Conservation (phyloP, 352 stramenopile species). For the Aphanomyces astaci region DNA sequence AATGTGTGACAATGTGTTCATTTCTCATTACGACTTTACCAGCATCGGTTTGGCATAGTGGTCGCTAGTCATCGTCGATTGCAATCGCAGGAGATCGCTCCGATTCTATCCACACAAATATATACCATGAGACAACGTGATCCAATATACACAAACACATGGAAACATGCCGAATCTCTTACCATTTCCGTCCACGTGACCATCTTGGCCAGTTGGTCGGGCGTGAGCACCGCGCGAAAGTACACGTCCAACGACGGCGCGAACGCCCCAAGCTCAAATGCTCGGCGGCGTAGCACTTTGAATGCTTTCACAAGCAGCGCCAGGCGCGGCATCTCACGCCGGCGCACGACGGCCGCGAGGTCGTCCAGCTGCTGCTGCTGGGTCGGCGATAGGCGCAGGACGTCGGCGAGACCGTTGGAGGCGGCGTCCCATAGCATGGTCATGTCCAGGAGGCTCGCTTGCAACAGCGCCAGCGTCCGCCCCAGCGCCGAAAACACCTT, state of each 20-base stretch:
- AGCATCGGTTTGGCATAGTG: not conserved
- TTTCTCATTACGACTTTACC: no score
- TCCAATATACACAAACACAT: not conserved
- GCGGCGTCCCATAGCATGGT: conserved; percentile 42
- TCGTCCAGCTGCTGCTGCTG: conserved; percentile 61
- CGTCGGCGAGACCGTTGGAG: conserved; percentile 1
- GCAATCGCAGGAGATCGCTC: conserved; percentile 6
- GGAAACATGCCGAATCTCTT: no score
- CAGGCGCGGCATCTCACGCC: conserved; percentile 48
- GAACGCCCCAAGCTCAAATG: conserved; percentile 54
- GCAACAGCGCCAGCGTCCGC: conserved; percentile 44
- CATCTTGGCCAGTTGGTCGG: conserved; percentile 64
- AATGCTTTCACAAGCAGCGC: conserved; percentile 77
- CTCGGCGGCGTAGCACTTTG: conserved; percentile 56
- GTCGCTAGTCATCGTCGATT: not conserved
- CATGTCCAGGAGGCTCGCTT: conserved; percentile 48
- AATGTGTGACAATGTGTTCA: no score
- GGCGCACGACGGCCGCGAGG: conserved; percentile 53
- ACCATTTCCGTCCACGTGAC: conserved; percentile 66
- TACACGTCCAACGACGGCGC: conserved; percentile 57
- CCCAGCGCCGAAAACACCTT: conserved; percentile 61
- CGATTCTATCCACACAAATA: conserved; percentile 10
- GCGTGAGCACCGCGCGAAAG: conserved; percentile 55
- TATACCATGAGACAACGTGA: not conserved
- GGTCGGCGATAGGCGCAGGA: conserved; percentile 42